phyloP scores from a whole-genome alignment of 108 stramenopile species.

The Cyclotella sp. region DNA sequence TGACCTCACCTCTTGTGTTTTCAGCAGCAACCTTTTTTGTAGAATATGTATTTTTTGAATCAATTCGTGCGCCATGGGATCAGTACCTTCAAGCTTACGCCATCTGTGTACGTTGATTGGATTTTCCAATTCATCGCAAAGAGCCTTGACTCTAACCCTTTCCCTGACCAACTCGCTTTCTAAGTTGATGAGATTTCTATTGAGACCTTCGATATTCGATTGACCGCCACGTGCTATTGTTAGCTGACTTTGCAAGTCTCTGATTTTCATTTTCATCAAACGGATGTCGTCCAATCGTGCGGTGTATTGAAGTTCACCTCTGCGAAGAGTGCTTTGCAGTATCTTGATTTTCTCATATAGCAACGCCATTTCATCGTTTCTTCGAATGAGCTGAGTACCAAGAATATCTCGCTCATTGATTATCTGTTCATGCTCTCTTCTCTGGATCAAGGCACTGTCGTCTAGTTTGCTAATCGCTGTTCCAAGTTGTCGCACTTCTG shows the following conservation, averaged over 20 bases:
- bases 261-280: constrained; percentile 72
- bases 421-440: constrained; percentile 78
- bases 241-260: constrained; percentile 72
- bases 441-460: constrained; percentile 71
- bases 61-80: constrained; percentile 87
- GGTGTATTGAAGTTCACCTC: constrained; percentile 78
- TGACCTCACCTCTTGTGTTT: constrained; percentile 76
- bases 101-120: constrained; percentile 91
- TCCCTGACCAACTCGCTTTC: constrained; percentile 84
- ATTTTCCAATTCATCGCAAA: constrained; percentile 86
- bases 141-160: constrained; percentile 81
- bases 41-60: constrained; percentile 89
- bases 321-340: constrained; percentile 72
- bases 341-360: constrained; percentile 89
- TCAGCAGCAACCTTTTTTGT: constrained; percentile 71
- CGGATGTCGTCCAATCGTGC: constrained; percentile 72
- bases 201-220: constrained; percentile 58
- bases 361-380: constrained; percentile 88
- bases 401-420: constrained; percentile 90
- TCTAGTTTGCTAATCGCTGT: constrained; percentile 76
- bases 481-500: constrained; percentile 58
- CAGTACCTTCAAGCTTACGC: constrained; percentile 85
- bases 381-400: constrained; percentile 87
- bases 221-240: constrained; percentile 53
- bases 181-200: constrained; percentile 60